Base-by-base conservation (phyloP, 371 early-diverging fungal species). In the Saksenaea oblongispora region DNA sequence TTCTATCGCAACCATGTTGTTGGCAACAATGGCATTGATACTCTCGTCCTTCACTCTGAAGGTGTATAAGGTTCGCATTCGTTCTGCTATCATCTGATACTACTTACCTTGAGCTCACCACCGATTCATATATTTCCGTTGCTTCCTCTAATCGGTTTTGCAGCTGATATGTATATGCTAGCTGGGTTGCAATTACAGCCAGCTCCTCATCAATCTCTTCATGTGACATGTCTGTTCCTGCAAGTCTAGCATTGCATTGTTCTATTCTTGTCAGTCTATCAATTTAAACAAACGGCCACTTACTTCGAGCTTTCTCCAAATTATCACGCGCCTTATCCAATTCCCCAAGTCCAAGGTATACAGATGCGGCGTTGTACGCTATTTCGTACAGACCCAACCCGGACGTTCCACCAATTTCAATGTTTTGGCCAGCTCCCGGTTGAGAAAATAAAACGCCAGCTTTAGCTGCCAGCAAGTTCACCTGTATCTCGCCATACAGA, bases 121-220 rank as follows among this genome's bases (percentile, higher is more conserved):
- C 74, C 14, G 76, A 77, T 47, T 84, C 79, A 65, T 89, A 91
- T 17, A 90, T 72, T 11, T 89, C 85, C 58, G 72, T 73, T 9
- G 92, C 92, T 57, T 90, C 82, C 0, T 76, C 71, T 2, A 66
- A 61, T 15, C 74, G 74, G 5, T 90, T 90, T 63, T 85, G 80
- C 22, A 86, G 56, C 67, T 93, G 93, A 65, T 84, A 84, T 39
- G 89, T 86, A 64, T 87, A 91, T 11, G 87, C 91, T n/a, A 89
- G 73, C 75, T 93, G 92, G 13, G 86, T 81, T 5, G 80, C 70
- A 58, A 93, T 86, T 8, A 87, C 81, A 14, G 86, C 85, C 67
- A 91, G 62, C 66, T 93, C 93, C 41, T 84, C 80, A 54, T 90
- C 87, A 28, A 89, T 86, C 57, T 90, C 89, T 53, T 88, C 85